Percentiles rank a stretch among this genome's conserved stretches.
Conservation (phyloP, 148 eudicot genomes). For the Diospyros kaki region DNA sequence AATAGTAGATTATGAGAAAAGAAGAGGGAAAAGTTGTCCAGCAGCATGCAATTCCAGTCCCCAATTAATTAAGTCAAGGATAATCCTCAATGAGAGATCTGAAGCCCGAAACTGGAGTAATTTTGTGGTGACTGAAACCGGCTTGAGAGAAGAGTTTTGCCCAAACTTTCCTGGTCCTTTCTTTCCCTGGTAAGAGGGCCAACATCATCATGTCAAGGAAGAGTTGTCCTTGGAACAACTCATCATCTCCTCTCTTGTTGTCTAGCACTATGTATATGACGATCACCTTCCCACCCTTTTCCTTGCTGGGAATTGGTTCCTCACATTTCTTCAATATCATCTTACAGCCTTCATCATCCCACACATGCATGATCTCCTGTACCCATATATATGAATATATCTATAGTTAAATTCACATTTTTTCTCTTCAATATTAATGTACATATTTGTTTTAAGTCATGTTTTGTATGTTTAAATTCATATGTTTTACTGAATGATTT, state of each 20-base stretch:
- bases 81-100: constrained; percentile 15
- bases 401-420: too few species aligned
- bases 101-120: constrained; percentile 12
- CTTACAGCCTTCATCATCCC: constrained; percentile 15
- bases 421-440: too few species aligned
- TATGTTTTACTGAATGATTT: too few species aligned
- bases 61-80: not conserved
- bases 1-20: too few species aligned
- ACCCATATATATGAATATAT: not conserved
- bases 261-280: constrained; percentile 12
- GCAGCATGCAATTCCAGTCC: too few species aligned
- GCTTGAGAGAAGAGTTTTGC: constrained; percentile 5
- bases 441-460: too few species aligned
- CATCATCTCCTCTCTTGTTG: not conserved
- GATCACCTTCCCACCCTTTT: constrained; percentile 13
- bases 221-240: not conserved
- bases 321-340: constrained; percentile 10
- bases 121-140: constrained; percentile 5
- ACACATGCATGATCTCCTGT: constrained; percentile 14
- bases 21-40: too few species aligned
- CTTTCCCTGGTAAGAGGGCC: not conserved
- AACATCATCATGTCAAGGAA: constrained; percentile 17
- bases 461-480: too few species aligned
- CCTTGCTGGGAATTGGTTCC: constrained; percentile 17
- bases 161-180: constrained; percentile 19